Base-by-base conservation (phyloP, 257 asterid species). In the Rauvolfia tetraphylla region DNA sequence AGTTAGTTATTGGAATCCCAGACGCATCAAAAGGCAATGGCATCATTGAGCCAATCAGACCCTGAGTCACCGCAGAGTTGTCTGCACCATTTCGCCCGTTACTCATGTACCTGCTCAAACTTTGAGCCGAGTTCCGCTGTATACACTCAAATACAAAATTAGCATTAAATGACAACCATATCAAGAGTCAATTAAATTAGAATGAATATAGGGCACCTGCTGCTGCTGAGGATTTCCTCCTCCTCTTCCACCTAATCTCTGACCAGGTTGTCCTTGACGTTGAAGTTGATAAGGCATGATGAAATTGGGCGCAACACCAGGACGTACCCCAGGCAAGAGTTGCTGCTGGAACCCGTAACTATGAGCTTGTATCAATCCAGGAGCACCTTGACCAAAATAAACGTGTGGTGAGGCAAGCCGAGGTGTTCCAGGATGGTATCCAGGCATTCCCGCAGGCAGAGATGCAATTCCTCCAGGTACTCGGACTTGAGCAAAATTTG, bases 281-380 rank as follows among this genome's bases (percentile, higher is more conserved):
- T 88, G 97, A 62, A 84, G 83, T 70, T 85, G 97, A 81, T 86
- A 86, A 0, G 94, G 93, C 85, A 91, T 51, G 15, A 89, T 78
- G 61, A 83, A 93, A 68, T 86, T 88, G 13, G 91, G 84, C 4
- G 88, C 85, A 41, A 87, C 82, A 14, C 88, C 92, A 8, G 92
- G 78, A 71, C 83, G 92, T 17, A 91, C 31, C 54, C 92, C 93
- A 22, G 94, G 86, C 84, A 92, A 36, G 81, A 84, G 89, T 74
- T 81, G 96, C 68, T 83, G 92, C 76, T 86, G 97, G 73, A 84
- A 89, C 48, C 97, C 94, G 48, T 83, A 91, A 36, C 89, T 86
- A 33, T n/a, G 97, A 63, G 89, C 76, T 25, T 90, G 87, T 48
- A 91, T 75, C 74, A 88, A 53, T 1, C 90, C 92, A 12, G 89